phyloP scores from a whole-genome alignment of 352 stramenopile species.

The Pythium biforme region DNA sequence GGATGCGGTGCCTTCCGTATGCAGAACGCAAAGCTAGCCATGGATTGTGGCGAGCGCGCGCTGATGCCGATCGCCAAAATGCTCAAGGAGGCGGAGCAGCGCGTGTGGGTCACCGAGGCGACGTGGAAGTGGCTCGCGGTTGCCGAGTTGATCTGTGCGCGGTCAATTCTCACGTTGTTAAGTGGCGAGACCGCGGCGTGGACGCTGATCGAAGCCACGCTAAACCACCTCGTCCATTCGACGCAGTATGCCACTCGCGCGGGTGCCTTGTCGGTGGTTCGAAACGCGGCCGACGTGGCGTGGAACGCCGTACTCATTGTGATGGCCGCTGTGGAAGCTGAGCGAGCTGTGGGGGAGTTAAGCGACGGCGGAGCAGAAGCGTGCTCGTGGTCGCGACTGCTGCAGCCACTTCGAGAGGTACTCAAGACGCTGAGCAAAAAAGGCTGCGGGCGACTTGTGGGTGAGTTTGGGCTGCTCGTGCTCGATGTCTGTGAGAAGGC shows the following conservation, averaged over 20 bases:
- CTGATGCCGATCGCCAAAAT: conserved; percentile 33
- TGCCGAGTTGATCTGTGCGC: conserved; percentile 57
- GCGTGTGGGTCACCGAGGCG: conserved; percentile 26
- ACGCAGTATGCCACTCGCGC: conserved; percentile 40
- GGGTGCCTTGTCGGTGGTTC: conserved; percentile 27
- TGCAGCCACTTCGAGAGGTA: conserved; percentile 11
- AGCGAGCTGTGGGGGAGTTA: conserved; percentile 17
- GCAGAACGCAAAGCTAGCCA: conserved; percentile 43
- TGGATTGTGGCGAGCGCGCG: conserved; percentile 52
- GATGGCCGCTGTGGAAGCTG: conserved; percentile 26
- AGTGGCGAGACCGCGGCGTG: conserved; percentile 39
- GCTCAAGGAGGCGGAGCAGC: conserved; percentile 11
- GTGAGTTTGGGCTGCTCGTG: conserved; percentile 56
- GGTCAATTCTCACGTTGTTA: conserved; percentile 47
- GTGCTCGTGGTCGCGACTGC: conserved; percentile 8
- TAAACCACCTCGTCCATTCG: conserved; percentile 57
- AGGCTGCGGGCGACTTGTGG: conserved; percentile 28
- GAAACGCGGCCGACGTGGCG: conserved; percentile 56
- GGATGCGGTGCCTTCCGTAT: conserved; percentile 57
- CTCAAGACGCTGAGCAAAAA: conserved; percentile 1
- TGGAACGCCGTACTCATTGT: conserved; percentile 74
- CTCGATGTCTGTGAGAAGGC: conserved; percentile 52
- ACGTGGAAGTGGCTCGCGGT: conserved; percentile 73
- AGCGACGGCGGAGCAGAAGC: neutral
- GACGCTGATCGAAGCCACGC: conserved; percentile 47